These are phyloP conservation scores for Cryptococcus sp. DNA, from an alignment of 1,284 basidiomycete genomes.

Conservation along the genomic window DNA sequence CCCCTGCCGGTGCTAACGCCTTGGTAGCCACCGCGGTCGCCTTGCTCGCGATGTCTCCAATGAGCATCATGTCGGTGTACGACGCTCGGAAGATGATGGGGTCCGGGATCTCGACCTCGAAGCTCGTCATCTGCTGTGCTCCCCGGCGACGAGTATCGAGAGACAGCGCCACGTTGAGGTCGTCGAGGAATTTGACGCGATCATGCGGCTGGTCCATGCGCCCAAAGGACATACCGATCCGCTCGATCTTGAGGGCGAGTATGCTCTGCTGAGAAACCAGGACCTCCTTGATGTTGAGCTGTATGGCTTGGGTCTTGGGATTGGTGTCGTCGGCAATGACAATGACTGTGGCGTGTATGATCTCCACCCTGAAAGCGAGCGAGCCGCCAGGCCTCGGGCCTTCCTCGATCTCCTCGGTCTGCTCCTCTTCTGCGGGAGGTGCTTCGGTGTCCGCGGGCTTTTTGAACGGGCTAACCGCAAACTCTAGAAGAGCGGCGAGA, in stretches of 20 bases:
- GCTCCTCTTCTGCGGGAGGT: constrained; percentile 16
- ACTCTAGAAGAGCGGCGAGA: constrained; percentile 80
- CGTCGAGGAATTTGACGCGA: constrained; percentile 86
- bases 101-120: constrained; percentile 73
- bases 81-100: constrained; percentile 89
- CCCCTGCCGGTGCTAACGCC: constrained; percentile 27
- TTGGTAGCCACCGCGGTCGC: constrained; percentile 63
- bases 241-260: constrained; percentile 73
- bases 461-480: constrained; percentile 69
- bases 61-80: constrained; percentile 86
- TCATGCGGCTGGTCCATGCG: constrained; percentile 83
- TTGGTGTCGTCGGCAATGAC: constrained; percentile 83
- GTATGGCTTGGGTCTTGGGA: constrained; percentile 79
- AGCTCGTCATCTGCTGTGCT: constrained; percentile 72
- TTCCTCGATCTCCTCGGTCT: constrained; percentile 28
- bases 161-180: constrained; percentile 82
- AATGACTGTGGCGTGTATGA: constrained; percentile 87
- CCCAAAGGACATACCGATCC: constrained; percentile 90
- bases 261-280: constrained; percentile 90
- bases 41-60: constrained; percentile 82
- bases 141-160: constrained; percentile 76
- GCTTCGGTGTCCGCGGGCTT: constrained; percentile 14
- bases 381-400: constrained; percentile 25
- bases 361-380: constrained; percentile 72
- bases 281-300: constrained; percentile 77